Evolutionary conservation across 148 eudicot species (phyloP).

Genomic region (Suaeda aralocaspica): DNA sequence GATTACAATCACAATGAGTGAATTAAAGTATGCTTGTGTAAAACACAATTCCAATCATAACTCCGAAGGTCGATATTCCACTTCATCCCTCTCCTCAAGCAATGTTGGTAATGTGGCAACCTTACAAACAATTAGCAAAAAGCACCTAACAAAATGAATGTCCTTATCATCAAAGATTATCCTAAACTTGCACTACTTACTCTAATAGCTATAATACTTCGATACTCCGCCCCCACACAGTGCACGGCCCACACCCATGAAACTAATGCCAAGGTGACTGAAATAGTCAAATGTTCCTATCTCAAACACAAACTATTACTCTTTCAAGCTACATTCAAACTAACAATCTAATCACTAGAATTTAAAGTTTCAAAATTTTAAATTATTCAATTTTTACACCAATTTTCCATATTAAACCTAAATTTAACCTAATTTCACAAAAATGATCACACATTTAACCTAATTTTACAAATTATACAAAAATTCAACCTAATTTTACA

Average conservation of each 20-base stretch:
- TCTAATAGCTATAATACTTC: background rate
- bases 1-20: background rate
- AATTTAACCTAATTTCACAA: too few relatives aligned
- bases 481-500: background rate
- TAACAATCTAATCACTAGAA: background rate
- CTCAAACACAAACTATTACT: too few relatives aligned
- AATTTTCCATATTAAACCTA: background rate
- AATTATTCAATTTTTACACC: background rate
- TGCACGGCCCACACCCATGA: slow-evolving; percentile 6
- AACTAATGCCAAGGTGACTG: background rate
- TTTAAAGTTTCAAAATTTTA: background rate
- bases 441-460: too few relatives aligned
- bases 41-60: too few relatives aligned
- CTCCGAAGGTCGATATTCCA: too few relatives aligned
- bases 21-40: background rate
- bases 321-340: background rate
- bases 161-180: background rate
- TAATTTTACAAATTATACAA: too few relatives aligned
- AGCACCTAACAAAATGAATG: background rate
- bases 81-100: background rate
- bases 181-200: background rate
- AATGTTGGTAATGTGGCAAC: background rate
- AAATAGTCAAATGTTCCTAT: too few relatives aligned
- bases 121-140: background rate
- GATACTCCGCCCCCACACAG: background rate